Conservation (phyloP, 2,329 filamentous ascomycete genomes). For the Paecilomyces variotii region DNA sequence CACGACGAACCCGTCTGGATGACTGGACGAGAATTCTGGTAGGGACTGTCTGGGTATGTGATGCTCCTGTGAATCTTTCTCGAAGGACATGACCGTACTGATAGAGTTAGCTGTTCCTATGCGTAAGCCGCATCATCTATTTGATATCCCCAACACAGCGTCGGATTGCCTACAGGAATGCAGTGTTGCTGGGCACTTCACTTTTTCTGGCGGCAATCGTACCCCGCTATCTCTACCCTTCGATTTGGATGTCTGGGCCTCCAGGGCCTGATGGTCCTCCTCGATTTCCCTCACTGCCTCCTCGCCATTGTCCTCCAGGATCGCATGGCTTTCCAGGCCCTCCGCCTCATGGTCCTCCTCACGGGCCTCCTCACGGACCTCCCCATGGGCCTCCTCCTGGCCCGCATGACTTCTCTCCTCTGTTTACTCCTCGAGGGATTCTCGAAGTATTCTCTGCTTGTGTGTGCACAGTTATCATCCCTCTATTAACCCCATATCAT, state of each 20-base stretch:
- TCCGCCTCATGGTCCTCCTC: neutral
- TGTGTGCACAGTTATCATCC: constrained; percentile 2
- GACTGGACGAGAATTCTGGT: neutral
- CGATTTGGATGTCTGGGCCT: constrained; percentile 3
- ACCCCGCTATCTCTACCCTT: constrained; percentile 3
- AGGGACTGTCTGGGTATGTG: neutral
- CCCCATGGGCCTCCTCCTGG: neutral
- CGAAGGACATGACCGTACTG: neutral
- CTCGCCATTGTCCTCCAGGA: neutral
- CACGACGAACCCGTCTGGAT: neutral
- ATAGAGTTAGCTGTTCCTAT: constrained; percentile 1
- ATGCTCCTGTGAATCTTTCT: neutral
- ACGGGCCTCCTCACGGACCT: neutral
- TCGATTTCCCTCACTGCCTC: neutral
- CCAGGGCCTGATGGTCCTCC: neutral
- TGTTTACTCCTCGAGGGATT: neutral
- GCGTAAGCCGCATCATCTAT: constrained; percentile 1
- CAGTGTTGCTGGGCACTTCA: constrained; percentile 1
- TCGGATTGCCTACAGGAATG: neutral
- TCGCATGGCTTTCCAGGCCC: neutral
- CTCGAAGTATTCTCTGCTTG: constrained; percentile 1
- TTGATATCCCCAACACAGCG: neutral
- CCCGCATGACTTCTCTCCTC: neutral
- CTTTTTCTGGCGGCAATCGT: constrained; percentile 3
- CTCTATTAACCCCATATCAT: constrained; percentile 1